Evolutionary conservation across 495 filamentous ascomycete species (phyloP).

Genomic region (Penicillium silybi): DNA sequence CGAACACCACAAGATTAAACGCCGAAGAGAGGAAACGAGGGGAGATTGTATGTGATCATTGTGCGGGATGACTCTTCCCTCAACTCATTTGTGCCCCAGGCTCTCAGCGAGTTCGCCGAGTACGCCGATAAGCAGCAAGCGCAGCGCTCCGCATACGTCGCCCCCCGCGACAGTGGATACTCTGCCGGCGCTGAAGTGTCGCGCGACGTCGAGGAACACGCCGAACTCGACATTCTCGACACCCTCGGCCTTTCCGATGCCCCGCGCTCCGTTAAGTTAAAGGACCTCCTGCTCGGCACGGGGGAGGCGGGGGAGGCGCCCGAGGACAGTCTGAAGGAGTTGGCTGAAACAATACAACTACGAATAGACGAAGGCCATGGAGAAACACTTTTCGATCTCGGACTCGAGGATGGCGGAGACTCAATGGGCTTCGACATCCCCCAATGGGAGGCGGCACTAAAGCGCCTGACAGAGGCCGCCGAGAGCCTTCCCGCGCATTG

Average conservation of each 20-base stretch:
- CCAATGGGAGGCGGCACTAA: constrained; percentile 75
- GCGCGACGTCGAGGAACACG: constrained; percentile 64
- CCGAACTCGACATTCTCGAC: constrained; percentile 89
- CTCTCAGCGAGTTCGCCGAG: constrained; percentile 94
- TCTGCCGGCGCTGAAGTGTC: constrained; percentile 36
- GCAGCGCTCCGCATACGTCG: constrained; percentile 48
- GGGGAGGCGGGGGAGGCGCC: constrained; percentile 54
- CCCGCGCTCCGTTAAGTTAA: constrained; percentile 62
- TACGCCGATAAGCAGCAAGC: constrained; percentile 94
- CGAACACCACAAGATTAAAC: constrained; percentile 51
- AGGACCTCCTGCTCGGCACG: constrained; percentile 68
- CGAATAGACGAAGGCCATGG: constrained; percentile 83
- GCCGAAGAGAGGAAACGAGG: constrained; percentile 78
- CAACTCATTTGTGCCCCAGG: constrained; percentile 45
- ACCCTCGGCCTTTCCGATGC: constrained; percentile 76
- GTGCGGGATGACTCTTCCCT: neutral
- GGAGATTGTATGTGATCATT: constrained; percentile 59
- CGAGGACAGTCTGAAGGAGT: constrained; percentile 55
- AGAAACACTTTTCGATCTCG: constrained; percentile 88
- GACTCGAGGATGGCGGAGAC: constrained; percentile 87
- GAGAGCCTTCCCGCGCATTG: constrained; percentile 66
- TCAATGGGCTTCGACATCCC: constrained; percentile 76
- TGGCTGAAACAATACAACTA: constrained; percentile 57
- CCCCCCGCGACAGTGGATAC: constrained; percentile 43
- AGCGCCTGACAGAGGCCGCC: constrained; percentile 62